Conservation (phyloP, 257 asterid species). For the Salvia splendens region DNA sequence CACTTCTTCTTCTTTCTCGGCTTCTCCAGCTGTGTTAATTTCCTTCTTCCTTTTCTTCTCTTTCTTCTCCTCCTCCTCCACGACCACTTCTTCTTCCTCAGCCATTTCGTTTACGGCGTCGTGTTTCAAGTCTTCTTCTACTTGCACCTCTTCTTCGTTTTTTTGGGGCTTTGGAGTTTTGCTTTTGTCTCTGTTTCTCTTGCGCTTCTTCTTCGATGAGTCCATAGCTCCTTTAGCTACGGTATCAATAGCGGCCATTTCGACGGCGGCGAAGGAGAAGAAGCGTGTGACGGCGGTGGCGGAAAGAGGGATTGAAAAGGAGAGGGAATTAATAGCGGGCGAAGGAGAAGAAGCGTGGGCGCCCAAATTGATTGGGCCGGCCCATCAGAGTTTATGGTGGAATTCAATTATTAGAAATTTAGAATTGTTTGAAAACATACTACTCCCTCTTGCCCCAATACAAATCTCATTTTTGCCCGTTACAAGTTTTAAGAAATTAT, state of each 20-base stretch:
- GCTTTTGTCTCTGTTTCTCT: conserved; percentile 44
- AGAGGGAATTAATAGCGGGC: background rate
- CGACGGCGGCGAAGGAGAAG: background rate
- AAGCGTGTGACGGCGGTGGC: background rate
- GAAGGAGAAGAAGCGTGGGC: too few relatives aligned
- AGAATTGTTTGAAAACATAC: too few relatives aligned
- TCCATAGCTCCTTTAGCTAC: conserved; percentile 30
- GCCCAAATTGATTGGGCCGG: too few relatives aligned
- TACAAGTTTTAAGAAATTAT: too few relatives aligned
- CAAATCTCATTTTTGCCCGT: too few relatives aligned
- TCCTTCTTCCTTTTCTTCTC: conserved; percentile 29
- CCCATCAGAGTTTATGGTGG: too few relatives aligned
- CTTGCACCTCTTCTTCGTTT: conserved; percentile 3
- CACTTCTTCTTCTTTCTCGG: conserved; percentile 24
- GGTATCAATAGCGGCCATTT: conserved; percentile 19
- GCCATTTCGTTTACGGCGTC: conserved; percentile 31
- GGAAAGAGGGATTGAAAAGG: background rate
- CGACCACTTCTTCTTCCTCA: conserved; percentile 31
- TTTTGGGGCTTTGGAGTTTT: conserved; percentile 14
- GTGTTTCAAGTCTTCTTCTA: conserved; percentile 11
- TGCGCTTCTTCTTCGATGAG: conserved; percentile 44
- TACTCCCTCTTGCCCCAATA: too few relatives aligned
- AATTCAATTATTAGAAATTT: too few relatives aligned
- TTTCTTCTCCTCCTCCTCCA: conserved; percentile 23
- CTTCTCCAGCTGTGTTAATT: background rate